phyloP scores from a whole-genome alignment of 257 asterid species.

The Solanum dulcamara region DNA sequence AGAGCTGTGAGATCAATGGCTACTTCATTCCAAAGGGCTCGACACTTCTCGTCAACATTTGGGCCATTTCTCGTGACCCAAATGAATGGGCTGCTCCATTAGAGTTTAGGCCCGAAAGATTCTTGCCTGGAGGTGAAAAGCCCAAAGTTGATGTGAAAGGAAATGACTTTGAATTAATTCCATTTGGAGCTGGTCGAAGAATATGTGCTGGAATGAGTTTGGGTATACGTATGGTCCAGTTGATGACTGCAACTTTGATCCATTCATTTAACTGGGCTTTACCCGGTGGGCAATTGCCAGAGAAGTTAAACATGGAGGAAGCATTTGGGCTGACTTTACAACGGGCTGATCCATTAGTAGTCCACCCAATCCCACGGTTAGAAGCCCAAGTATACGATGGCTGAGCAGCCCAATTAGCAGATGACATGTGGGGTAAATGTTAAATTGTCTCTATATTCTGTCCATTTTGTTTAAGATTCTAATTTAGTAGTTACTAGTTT shows the following conservation, averaged over 20 bases:
- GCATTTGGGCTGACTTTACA: constrained; percentile 72
- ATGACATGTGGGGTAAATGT: not conserved
- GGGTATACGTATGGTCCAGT: constrained; percentile 74
- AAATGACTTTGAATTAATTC: constrained; percentile 70
- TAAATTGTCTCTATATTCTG: not conserved
- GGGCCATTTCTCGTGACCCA: constrained; percentile 90
- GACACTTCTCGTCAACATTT: constrained; percentile 64
- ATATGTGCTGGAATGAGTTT: constrained; percentile 74
- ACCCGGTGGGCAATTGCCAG: constrained; percentile 24
- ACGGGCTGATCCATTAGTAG: constrained; percentile 48
- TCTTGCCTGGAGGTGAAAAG: constrained; percentile 55
- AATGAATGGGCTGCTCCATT: constrained; percentile 52
- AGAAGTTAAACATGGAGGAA: constrained; percentile 63
- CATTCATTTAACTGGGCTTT: constrained; percentile 61
- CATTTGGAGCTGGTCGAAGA: constrained; percentile 90
- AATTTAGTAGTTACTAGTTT: not conserved
- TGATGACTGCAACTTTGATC: constrained; percentile 53
- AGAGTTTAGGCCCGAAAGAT: constrained; percentile 50
- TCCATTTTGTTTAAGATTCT: not conserved
- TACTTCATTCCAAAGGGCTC: constrained; percentile 69
- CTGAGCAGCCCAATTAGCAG: not conserved
- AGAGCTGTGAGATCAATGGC: constrained; percentile 55
- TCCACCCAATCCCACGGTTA: constrained; percentile 54
- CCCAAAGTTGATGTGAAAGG: constrained; percentile 53
- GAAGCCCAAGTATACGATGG: constrained; percentile 18